These are phyloP conservation scores for Penicillium longicatenatum DNA, from an alignment of 495 filamentous ascomycete species.

Conservation along the genomic window DNA sequence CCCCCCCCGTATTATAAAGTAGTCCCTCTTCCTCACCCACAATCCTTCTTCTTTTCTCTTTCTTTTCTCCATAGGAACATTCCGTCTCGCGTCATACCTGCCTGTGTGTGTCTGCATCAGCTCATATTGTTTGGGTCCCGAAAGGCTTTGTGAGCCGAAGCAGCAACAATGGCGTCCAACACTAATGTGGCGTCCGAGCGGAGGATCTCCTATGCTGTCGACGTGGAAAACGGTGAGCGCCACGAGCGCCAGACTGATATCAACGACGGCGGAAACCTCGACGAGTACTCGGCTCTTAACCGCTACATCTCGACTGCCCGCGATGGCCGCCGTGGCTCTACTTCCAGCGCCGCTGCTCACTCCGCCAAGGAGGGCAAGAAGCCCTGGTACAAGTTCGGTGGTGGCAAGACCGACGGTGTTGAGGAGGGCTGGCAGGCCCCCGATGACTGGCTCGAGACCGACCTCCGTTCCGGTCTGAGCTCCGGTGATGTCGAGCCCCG, in stretches of 20 bases:
- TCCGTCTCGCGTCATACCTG: slow-evolving; percentile 50
- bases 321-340: slow-evolving; percentile 58
- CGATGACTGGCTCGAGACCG: slow-evolving; percentile 73
- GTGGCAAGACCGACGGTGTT: slow-evolving; percentile 34
- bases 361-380: slow-evolving; percentile 49
- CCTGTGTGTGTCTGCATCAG: slow-evolving; percentile 36
- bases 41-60: slow-evolving; percentile 24
- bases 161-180: slow-evolving; percentile 45
- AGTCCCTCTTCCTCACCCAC: slow-evolving; percentile 31
- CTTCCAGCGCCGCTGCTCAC: slow-evolving; percentile 50
- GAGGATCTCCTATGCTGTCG: slow-evolving; percentile 57
- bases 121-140: slow-evolving; percentile 46
- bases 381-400: slow-evolving; percentile 62
- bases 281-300: slow-evolving; percentile 59
- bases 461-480: slow-evolving; percentile 64
- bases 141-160: slow-evolving; percentile 50
- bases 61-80: slow-evolving; percentile 38
- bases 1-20: slow-evolving; percentile 38
- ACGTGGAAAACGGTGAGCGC: slow-evolving; percentile 53
- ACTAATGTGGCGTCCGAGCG: slow-evolving; percentile 32
- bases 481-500: slow-evolving; percentile 61
- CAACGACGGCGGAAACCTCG: slow-evolving; percentile 40
- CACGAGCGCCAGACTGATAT: slow-evolving; percentile 29
- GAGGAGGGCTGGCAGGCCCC: slow-evolving; percentile 57
- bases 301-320: slow-evolving; percentile 68